Percentiles rank a stretch among this genome's conserved stretches.
Evolutionary conservation across 2,329 filamentous ascomycete genomes (phyloP).

Genomic region (Trichoderma koningiopsis): DNA sequence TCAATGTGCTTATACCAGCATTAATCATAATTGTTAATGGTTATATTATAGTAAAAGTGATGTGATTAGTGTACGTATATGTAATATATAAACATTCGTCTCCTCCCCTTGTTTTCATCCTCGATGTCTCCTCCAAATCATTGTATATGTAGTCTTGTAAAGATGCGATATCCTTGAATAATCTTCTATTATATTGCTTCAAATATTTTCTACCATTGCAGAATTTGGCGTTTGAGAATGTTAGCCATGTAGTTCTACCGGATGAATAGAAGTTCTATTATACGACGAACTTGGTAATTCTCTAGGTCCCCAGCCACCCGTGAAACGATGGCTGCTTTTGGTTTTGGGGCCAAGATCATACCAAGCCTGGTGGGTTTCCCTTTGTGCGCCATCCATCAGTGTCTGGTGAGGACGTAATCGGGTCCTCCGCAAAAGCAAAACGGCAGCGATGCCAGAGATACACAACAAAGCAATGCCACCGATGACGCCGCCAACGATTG

Average conservation of each 20-base stretch:
- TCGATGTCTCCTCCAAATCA: background rate
- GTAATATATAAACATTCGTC: background rate
- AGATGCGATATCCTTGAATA: background rate
- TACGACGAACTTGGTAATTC: constrained; percentile 1
- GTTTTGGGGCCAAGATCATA: background rate
- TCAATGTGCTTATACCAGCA: background rate
- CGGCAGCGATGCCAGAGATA: constrained; percentile 31
- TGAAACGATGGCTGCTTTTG: background rate
- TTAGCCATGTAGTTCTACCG: constrained; percentile 4
- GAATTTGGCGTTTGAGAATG: background rate
- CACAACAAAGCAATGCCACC: constrained; percentile 41
- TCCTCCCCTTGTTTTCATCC: background rate
- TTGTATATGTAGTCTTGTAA: background rate
- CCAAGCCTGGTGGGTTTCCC: background rate
- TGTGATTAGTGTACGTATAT: background rate
- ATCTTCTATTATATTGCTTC: background rate
- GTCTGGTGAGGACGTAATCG: background rate
- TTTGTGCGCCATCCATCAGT: background rate
- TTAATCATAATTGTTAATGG: background rate
- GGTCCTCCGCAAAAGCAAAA: constrained; percentile 28
- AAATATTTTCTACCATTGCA: background rate
- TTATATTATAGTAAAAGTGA: background rate
- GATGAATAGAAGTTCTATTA: background rate
- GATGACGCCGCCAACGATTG: constrained; percentile 41
- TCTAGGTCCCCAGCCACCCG: constrained; percentile 16